Base-by-base conservation (phyloP, 345 rosid species). In the Linum lewisii region DNA sequence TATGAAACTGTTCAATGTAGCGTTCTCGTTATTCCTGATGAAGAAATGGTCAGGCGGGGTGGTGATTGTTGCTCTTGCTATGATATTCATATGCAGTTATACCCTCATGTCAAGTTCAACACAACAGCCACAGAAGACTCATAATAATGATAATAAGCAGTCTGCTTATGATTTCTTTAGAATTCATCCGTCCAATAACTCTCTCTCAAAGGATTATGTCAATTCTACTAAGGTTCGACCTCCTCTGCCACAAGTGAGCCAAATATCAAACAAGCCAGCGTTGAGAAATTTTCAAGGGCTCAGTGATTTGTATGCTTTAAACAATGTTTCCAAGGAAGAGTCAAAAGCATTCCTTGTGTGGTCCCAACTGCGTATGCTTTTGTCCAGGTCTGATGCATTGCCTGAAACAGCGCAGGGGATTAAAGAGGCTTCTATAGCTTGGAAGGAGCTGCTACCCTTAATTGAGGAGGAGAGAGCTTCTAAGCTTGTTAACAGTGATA, bases 41-140 rank as follows among this genome's bases (percentile, higher is more conserved):
- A 88, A 70, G 77, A 88, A 78, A 49, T 88, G 85, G 95, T 85
- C 81, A 1, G 90, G 87, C 64, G 98, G 95, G n/a, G 44, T 82
- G 71, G 76, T 72, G 58, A 64, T 81, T 59, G 22, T 74, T 55
- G 82, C 77, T 67, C 85, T 86, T 61, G 77, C 84, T 56, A 5
- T 81, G 23, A 70, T 88, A 64, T 73, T 83, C 66, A 13, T 84
- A 54, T n/a, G 80, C 49, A 73, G 78, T 47, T 84, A 84, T 69
- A 73, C 80, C 69, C 70, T 78, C 60, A 65, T 81, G 32, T 82
- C 67, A 16, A 42, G 4, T 42, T 42, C 47, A 63, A 71, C 59
- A 22, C 70, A 63, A 24, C 70, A 61, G 62, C 67, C 79, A 34
- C 57, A 65, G 57, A 62, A 66, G 49, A 42, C 47, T 16, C 4